phyloP scores from a whole-genome alignment of 1,139 yeast species.

The Candida sanyaensis region DNA sequence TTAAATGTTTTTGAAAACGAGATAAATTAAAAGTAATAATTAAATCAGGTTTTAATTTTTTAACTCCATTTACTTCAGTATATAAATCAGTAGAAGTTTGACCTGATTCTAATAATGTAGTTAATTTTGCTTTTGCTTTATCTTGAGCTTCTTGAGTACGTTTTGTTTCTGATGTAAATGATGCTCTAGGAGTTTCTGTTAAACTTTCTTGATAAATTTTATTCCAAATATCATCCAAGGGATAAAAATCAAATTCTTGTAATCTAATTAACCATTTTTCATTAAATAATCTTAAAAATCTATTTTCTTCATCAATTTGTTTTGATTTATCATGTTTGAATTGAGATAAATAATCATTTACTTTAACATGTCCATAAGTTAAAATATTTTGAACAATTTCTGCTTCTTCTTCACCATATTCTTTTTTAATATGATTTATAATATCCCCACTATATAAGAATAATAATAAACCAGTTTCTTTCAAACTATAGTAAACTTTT shows the following conservation, averaged over 20 bases:
- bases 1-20: conserved; percentile 65
- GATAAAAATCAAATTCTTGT: conserved; percentile 46
- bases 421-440: conserved; percentile 49
- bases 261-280: conserved; percentile 56
- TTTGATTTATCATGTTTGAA: conserved; percentile 25
- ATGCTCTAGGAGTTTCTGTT: conserved; percentile 49
- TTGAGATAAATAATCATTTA: conserved; percentile 56
- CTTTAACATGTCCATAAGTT: conserved; percentile 64
- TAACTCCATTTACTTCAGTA: conserved; percentile 32
- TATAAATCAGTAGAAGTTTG: conserved; percentile 32
- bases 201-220: conserved; percentile 54
- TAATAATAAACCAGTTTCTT: conserved; percentile 63
- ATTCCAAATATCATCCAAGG: conserved; percentile 58
- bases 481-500: conserved; percentile 56
- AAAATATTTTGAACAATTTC: conserved; percentile 72
- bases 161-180: conserved; percentile 60
- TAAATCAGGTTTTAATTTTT: conserved; percentile 47
- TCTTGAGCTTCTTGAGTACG: conserved; percentile 66
- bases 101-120: conserved; percentile 35
- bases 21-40: conserved; percentile 65
- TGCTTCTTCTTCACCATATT: conserved; percentile 52
- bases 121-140: conserved; percentile 50
- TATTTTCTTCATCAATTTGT: conserved; percentile 28
- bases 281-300: conserved; percentile 47
- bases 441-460: conserved; percentile 80